phyloP scores from a whole-genome alignment of 352 stramenopile species.

The Pythium graminicola region DNA sequence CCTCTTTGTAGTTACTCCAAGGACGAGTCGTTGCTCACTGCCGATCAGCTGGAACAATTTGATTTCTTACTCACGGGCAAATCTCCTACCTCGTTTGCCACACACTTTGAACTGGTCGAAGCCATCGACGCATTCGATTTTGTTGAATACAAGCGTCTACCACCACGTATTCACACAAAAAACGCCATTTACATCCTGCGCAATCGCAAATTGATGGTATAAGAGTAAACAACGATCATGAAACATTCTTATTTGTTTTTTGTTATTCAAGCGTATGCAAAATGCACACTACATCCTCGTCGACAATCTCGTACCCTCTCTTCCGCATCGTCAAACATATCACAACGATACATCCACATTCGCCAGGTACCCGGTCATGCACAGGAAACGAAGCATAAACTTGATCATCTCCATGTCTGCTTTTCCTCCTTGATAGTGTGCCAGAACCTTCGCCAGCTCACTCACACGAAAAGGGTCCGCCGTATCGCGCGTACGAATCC shows the following conservation, averaged over 20 bases:
- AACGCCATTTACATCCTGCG: constrained; percentile 48
- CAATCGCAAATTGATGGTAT: constrained; percentile 23
- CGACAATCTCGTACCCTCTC: too few relatives aligned
- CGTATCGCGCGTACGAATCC: constrained; percentile 30
- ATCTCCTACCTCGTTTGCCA: constrained; percentile 26
- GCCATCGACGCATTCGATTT: constrained; percentile 43
- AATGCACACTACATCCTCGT: too few relatives aligned
- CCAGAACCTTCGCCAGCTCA: constrained; percentile 23
- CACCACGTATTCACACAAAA: constrained; percentile 44
- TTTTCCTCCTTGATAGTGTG: constrained; percentile 3
- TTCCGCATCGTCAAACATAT: background rate
- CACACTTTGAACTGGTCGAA: constrained; percentile 43
- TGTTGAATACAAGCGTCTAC: constrained; percentile 28
- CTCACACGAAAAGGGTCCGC: constrained; percentile 24
- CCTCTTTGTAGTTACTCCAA: constrained; percentile 64
- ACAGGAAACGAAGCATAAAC: constrained; percentile 50
- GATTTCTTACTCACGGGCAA: constrained; percentile 63
- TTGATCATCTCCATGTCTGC: constrained; percentile 26
- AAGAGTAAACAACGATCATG: background rate
- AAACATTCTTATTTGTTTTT: background rate
- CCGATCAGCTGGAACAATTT: constrained; percentile 38
- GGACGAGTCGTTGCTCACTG: constrained; percentile 48
- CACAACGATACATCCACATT: constrained; percentile 25
- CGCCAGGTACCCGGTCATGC: constrained; percentile 36
- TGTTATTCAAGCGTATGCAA: too few relatives aligned